Conservation (phyloP, 352 stramenopile genomes). For the Phytophthora uliginosa region DNA sequence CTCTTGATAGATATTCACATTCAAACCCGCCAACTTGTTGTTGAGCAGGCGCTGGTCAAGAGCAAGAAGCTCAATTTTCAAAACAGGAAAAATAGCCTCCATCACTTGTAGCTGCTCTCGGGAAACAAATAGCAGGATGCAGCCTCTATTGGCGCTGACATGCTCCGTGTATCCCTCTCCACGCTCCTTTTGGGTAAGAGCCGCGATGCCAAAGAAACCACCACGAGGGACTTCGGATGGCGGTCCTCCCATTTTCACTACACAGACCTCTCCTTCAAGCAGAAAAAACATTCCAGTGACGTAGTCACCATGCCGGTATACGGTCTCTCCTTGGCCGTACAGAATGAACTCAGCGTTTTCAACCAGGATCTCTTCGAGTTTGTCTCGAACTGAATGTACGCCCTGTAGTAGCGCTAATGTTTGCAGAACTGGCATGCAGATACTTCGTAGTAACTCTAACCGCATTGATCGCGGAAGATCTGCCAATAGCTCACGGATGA, state of each 20-base stretch:
- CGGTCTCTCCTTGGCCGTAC: constrained; percentile 58
- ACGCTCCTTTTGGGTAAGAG: constrained; percentile 43
- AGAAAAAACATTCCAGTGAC: constrained; percentile 63
- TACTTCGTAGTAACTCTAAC: constrained; percentile 49
- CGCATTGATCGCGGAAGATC: constrained; percentile 52
- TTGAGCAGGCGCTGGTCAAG: constrained; percentile 49
- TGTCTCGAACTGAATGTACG: constrained; percentile 35
- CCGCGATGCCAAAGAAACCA: constrained; percentile 52
- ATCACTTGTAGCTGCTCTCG: constrained; percentile 51
- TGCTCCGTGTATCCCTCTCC: constrained; percentile 56
- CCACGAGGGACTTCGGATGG: constrained; percentile 34
- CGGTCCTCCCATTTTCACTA: constrained; percentile 31
- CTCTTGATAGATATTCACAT: constrained; percentile 12
- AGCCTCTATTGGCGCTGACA: constrained; percentile 54
- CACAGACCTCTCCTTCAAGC: constrained; percentile 54
- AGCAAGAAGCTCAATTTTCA: constrained; percentile 50
- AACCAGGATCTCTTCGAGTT: constrained; percentile 47
- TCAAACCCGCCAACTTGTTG: constrained; percentile 35
- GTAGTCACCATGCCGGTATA: constrained; percentile 60
- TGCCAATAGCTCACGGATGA: constrained; percentile 46
- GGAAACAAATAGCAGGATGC: constrained; percentile 55
- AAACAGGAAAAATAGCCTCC: constrained; percentile 51
- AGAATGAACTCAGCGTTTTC: constrained; percentile 55
- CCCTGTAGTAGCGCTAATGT: constrained; percentile 41
- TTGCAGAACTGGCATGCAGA: constrained; percentile 50